Conservation (phyloP, 2,329 filamentous ascomycete species). For the Capronia americana region DNA sequence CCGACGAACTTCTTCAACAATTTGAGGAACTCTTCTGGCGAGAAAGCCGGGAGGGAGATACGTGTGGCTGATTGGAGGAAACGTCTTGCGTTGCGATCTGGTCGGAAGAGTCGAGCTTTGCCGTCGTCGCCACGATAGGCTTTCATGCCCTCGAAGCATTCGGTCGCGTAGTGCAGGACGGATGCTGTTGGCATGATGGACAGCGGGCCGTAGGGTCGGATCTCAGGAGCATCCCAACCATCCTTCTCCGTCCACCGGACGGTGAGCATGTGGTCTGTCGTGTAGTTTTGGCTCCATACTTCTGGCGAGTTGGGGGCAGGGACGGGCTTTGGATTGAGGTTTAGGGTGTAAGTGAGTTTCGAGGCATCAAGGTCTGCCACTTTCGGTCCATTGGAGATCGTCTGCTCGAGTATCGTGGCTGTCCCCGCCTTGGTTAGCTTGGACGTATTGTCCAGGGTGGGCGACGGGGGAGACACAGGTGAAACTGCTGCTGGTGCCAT, state of each 20-base stretch:
- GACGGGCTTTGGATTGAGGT: conserved; percentile 46
- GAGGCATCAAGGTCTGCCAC: conserved; percentile 49
- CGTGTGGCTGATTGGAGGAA: conserved; percentile 63
- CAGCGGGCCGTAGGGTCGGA: conserved; percentile 78
- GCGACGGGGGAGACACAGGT: conserved; percentile 31
- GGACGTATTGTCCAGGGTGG: conserved; percentile 33
- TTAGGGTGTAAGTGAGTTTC: conserved; percentile 48
- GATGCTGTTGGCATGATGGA: conserved; percentile 80
- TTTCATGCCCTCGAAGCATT: conserved; percentile 90
- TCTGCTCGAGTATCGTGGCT: conserved; percentile 32
- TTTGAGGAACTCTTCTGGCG: conserved; percentile 73
- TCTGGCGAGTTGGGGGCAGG: conserved; percentile 49
- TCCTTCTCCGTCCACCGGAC: conserved; percentile 67
- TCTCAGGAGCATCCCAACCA: conserved; percentile 76
- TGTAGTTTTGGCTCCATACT: conserved; percentile 50
- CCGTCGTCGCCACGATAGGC: conserved; percentile 72
- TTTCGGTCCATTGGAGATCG: conserved; percentile 28
- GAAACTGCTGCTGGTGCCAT: conserved; percentile 37
- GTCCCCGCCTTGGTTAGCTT: conserved; percentile 38
- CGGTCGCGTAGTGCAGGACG: conserved; percentile 85
- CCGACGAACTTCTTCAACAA: conserved; percentile 69
- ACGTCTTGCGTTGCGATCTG: conserved; percentile 72
- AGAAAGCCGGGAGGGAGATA: conserved; percentile 77
- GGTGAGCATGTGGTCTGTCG: conserved; percentile 89
- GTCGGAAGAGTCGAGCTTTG: conserved; percentile 77